These are phyloP conservation scores for Xylaria longipes DNA, from an alignment of 495 filamentous ascomycete genomes.

Conservation along the genomic window DNA sequence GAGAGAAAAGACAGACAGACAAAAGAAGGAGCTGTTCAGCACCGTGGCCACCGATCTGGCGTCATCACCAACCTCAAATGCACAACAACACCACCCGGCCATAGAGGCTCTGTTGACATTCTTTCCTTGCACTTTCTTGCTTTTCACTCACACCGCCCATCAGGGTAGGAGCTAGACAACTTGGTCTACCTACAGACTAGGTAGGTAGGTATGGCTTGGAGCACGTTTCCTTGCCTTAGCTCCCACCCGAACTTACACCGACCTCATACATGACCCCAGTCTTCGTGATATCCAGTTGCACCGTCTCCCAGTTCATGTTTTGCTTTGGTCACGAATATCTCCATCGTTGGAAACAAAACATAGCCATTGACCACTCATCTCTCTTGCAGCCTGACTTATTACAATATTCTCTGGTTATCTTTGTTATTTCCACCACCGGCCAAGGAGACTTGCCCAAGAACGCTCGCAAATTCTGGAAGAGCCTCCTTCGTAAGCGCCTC, in stretches of 20 bases:
- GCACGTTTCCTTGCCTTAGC: neutral
- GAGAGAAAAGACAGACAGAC: neutral
- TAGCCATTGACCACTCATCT: conserved; percentile 17
- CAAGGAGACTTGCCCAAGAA: conserved; percentile 93
- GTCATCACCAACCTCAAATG: neutral
- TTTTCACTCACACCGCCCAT: neutral
- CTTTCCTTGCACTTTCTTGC: neutral
- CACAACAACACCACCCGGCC: too few relatives aligned
- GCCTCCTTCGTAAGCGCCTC: conserved; percentile 78
- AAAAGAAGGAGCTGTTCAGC: neutral
- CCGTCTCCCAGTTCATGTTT: neutral
- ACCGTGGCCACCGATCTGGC: neutral
- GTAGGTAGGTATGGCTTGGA: neutral
- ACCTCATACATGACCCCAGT: neutral
- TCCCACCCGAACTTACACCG: neutral
- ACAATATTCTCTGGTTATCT: conserved; percentile 68
- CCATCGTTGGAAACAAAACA: neutral
- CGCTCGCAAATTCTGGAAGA: conserved; percentile 81
- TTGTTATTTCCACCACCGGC: conserved; percentile 89
- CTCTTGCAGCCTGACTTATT: conserved; percentile 50
- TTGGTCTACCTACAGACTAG: neutral
- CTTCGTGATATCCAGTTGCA: neutral
- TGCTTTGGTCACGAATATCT: neutral
- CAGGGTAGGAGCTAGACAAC: neutral
- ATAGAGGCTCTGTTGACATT: neutral